Conservation (phyloP, 2,329 filamentous ascomycete species). For the Orbilia ellipsospora region DNA sequence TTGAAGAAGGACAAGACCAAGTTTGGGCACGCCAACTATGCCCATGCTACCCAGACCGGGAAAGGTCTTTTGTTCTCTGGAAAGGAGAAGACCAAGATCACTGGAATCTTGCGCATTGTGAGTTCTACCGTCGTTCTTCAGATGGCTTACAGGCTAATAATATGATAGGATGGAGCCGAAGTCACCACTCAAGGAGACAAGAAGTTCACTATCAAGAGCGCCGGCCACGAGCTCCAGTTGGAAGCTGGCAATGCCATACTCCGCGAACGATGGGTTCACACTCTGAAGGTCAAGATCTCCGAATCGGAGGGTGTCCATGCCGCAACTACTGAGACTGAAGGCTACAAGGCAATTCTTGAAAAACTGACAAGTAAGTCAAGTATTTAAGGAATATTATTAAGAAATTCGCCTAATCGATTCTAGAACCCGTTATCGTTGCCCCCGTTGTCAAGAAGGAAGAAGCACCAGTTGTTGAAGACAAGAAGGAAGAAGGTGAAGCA, state of each 20-base stretch:
- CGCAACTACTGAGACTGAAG: slow-evolving; percentile 79
- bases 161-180: slow-evolving; percentile 72
- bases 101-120: slow-evolving; percentile 87
- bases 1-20: slow-evolving; percentile 88
- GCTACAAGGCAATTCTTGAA: slow-evolving; percentile 87
- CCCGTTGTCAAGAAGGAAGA: slow-evolving; percentile 62
- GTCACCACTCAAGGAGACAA: slow-evolving; percentile 78
- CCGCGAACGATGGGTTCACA: slow-evolving; percentile 90
- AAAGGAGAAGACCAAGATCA: slow-evolving; percentile 86
- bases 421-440: slow-evolving; percentile 64
- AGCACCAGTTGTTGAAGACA: slow-evolving; percentile 59
- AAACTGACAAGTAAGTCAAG: slow-evolving; percentile 66
- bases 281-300: slow-evolving; percentile 81
- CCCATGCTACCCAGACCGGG: slow-evolving; percentile 89
- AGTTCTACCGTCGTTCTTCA: slow-evolving; percentile 61
- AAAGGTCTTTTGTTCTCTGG: slow-evolving; percentile 94
- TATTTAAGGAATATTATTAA: not conserved
- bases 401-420: slow-evolving; percentile 58
- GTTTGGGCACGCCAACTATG: slow-evolving; percentile 76
- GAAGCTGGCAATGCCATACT: slow-evolving; percentile 80
- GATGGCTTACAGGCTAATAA: not conserved
- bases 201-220: slow-evolving; percentile 83
- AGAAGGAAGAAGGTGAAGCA: slow-evolving; percentile 61
- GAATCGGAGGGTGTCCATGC: slow-evolving; percentile 86
- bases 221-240: slow-evolving; percentile 94